Evolutionary conservation across 345 rosid genomes (phyloP).

Genomic region (Bruguiera parviflora): DNA sequence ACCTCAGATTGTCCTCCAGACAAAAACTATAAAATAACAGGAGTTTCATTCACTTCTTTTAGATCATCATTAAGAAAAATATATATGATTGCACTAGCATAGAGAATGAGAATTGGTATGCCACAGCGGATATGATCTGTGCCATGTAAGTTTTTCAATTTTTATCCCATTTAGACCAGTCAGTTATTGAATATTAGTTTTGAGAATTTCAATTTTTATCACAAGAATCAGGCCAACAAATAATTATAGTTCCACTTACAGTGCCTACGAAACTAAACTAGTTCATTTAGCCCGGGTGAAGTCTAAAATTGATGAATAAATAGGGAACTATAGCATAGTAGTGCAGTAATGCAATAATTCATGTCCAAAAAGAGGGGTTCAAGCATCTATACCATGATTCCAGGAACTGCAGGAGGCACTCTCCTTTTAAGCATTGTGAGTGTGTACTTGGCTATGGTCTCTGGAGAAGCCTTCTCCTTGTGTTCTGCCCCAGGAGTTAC

Average conservation of each 20-base stretch:
- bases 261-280: no score
- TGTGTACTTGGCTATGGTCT: conserved; percentile 82
- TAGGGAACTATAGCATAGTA: background rate
- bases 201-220: no score
- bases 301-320: background rate
- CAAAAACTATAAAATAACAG: conserved; percentile 55
- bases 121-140: background rate
- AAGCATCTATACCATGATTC: conserved; percentile 65
- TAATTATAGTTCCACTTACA: no score
- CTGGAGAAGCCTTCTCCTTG: conserved; percentile 86
- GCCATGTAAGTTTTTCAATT: background rate
- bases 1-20: conserved; percentile 98
- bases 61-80: background rate
- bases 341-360: background rate
- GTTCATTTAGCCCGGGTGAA: background rate
- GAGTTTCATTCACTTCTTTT: background rate
- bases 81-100: background rate
- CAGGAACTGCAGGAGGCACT: conserved; percentile 97
- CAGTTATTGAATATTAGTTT: background rate
- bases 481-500: conserved; percentile 98
- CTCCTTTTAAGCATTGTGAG: conserved; percentile 88
- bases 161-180: background rate
- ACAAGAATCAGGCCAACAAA: no score
- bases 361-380: conserved; percentile 6
- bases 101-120: background rate